phyloP scores from a whole-genome alignment of 352 stramenopile species.

The Globisporangium cystogenes region DNA sequence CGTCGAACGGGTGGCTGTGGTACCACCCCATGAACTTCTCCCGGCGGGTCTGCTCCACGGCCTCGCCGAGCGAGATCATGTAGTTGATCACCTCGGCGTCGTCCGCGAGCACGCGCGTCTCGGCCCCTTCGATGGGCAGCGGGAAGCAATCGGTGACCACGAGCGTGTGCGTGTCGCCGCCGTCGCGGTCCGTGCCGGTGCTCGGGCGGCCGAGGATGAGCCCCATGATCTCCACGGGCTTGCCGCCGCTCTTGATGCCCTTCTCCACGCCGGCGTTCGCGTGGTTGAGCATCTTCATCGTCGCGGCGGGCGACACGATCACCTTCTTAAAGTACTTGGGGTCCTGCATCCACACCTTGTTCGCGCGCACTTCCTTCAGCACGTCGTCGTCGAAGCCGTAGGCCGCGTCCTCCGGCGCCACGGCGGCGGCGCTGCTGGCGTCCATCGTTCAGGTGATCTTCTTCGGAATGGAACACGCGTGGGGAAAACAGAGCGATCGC shows the following conservation, averaged over 20 bases:
- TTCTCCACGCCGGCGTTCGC: constrained; percentile 98
- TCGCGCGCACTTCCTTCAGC: constrained; percentile 80
- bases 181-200: constrained; percentile 79
- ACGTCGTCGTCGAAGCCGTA: constrained; percentile 84
- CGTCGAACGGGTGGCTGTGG: constrained; percentile 98
- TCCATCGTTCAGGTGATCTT: constrained; percentile 8
- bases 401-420: constrained; percentile 45
- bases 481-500: too few relatives aligned
- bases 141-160: constrained; percentile 98
- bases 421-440: background rate
- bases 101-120: constrained; percentile 95
- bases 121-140: constrained; percentile 95
- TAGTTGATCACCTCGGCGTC: constrained; percentile 98
- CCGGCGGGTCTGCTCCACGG: constrained; percentile 91
- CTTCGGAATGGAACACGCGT: too few relatives aligned
- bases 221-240: constrained; percentile 98
- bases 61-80: constrained; percentile 98
- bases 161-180: constrained; percentile 87
- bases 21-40: constrained; percentile 99
- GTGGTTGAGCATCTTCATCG: constrained; percentile 98
- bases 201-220: constrained; percentile 94
- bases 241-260: constrained; percentile 93
- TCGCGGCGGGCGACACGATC: constrained; percentile 90
- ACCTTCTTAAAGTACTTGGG: constrained; percentile 96
- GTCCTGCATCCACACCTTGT: constrained; percentile 89